Evolutionary conservation across 2,329 filamentous ascomycete genomes (phyloP), one percentile per base, ranked within the genome.

Genomic region (Pyricularia sp.): DNA sequence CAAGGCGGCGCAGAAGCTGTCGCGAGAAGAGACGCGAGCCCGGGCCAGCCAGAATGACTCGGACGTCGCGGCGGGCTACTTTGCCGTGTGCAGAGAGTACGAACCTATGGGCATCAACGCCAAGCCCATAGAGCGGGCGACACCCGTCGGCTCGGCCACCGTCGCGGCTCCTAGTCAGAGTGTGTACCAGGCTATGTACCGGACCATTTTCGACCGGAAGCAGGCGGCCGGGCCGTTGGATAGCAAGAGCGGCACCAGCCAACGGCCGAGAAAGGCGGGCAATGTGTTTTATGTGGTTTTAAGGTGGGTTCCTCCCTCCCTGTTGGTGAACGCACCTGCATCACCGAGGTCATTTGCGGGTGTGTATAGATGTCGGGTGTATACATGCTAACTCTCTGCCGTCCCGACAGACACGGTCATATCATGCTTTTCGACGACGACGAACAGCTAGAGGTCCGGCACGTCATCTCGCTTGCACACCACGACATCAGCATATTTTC

Each of bases 171-270:
- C 92, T 65, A 96, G 91, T 72, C 92, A 90, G 65, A 97, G 93
- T 74, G 93, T 99, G 49, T 97, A 97, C 76, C 94, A 97, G 82
- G 89, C 89, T 74, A 97, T 99, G 91, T 99, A 99, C 77, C 83
- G 92, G 73, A 96, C 90, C 74, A 88, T 99, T 67, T 97, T 99
- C 73, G 92, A 96, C 70, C 85, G 93, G 71, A 93, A 88, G 71
- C 81, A 78, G 44, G 70, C 72, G 9, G 69, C 78, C 1, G 75
- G 76, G 1, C 79, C 81, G 1, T 69, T 83, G 65, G 82, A 84
- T 61, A 77, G 78, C 63, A 79, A 75, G 66, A 81, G 76, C 62
- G 75, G 74, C 22, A 73, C 75, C 63, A 84, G 79, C 67, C 79
- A 84, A 70, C 76, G 84, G 67, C 82, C 83, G 24, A 85, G 84